Evolutionary conservation across 1,139 yeast genomes (phyloP), one percentile per base, ranked within the genome.

Genomic region (Scheffersomyces titani): DNA sequence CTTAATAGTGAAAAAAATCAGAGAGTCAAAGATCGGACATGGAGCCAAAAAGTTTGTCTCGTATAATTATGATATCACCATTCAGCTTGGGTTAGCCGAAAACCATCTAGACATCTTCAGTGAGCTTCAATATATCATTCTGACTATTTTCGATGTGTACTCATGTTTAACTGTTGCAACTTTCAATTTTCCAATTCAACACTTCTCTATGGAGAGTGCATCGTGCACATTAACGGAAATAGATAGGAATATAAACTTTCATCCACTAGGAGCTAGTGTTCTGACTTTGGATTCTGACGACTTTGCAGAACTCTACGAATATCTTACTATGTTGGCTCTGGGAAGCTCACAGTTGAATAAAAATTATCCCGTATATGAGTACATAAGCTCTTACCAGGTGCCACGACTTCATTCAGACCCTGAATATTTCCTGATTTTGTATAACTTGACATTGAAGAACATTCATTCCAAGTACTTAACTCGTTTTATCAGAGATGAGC

Each of bases 11-110:
- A 62, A 59, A 52, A 63, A 60, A 46, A 49, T 66, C 19, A 54
- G 61, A 5, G 62, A 60, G 7, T 56, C 65, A 11, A 69, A 68
- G 50, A 54, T 54, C 22, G 73, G 73, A 19, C 73, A 69, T 53
- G 73, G 73, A 0, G 56, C 70, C 1, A 55, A 59, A 47, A 55
- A 61, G 40, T 53, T 55, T 44, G 69, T 61, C 11, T 55, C 65
- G 3, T 62, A 56, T 54, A 56, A 55, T 50, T 57, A 65, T 55
- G 52, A 54, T 16, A 56, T 66, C n/a, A 49, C 56, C 7, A 52
- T 65, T 16, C 53, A 55, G 6, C 19, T 47, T 16, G 22, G 36
- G 19, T 3, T 46, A 20, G 24, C 22, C 6, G 19, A 20, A 19
- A 46, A 46, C 49, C 49, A 46, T 19, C 22, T 46, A 22, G 49